Conservation (phyloP, 1,284 basidiomycete genomes). For the Pterulicium gracile region DNA sequence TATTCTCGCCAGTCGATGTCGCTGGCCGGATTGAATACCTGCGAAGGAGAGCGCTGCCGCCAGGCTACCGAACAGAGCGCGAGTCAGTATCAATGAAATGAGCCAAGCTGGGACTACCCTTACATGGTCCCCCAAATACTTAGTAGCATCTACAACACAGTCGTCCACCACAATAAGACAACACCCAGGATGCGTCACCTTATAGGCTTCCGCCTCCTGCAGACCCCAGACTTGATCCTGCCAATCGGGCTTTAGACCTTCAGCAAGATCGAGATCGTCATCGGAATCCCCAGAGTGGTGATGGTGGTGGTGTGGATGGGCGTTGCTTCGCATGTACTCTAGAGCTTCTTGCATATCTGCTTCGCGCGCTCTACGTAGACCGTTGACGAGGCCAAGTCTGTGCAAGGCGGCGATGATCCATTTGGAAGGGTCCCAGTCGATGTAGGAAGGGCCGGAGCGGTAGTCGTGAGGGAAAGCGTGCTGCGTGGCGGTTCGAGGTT, state of each 20-base stretch:
- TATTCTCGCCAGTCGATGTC: slow-evolving; percentile 10
- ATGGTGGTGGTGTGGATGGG: slow-evolving; percentile 25
- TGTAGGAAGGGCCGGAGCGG: slow-evolving; percentile 45
- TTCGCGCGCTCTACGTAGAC: slow-evolving; percentile 43
- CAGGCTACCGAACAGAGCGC: slow-evolving; percentile 29
- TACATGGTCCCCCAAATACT: slow-evolving; percentile 61
- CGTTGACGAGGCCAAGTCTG: slow-evolving; percentile 37
- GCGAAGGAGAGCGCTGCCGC: slow-evolving; percentile 36
- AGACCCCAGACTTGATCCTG: slow-evolving; percentile 31
- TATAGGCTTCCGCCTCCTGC: slow-evolving; percentile 24
- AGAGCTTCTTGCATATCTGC: slow-evolving; percentile 49
- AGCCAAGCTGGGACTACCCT: too few species aligned
- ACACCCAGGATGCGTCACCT: slow-evolving; percentile 21
- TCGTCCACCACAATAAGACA: slow-evolving; percentile 52
- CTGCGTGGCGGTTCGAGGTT: slow-evolving; percentile 21
- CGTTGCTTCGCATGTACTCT: slow-evolving; percentile 44
- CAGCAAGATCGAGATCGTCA: too few species aligned
- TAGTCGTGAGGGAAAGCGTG: slow-evolving; percentile 75
- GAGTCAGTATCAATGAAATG: slow-evolving; percentile 10
- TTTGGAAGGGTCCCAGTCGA: slow-evolving; percentile 76
- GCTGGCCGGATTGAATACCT: slow-evolving; percentile 29
- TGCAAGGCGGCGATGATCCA: slow-evolving; percentile 60
- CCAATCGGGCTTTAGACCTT: slow-evolving; percentile 22
- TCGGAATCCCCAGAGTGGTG: slow-evolving; percentile 11
- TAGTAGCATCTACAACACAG: slow-evolving; percentile 52